phyloP scores from a whole-genome alignment of 208 protist genomes.

The Novymonas esmeraldas region DNA sequence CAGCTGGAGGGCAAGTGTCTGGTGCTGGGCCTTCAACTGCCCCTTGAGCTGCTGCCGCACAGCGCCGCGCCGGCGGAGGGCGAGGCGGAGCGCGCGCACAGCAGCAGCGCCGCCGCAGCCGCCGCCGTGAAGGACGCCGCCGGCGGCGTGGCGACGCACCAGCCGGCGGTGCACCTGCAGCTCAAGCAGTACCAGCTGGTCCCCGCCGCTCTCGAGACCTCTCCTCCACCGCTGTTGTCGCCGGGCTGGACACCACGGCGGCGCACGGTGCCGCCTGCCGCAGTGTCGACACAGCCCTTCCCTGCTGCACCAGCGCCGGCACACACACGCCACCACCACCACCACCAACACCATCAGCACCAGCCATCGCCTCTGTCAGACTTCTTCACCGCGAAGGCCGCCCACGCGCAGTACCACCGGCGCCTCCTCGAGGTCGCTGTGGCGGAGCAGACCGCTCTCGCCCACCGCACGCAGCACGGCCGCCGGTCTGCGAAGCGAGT shows the following conservation, averaged over 20 bases:
- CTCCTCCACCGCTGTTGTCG: not conserved
- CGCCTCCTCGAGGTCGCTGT: slow-evolving; percentile 29
- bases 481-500: slow-evolving; percentile 25
- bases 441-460: slow-evolving; percentile 33
- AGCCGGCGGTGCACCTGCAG: slow-evolving; percentile 24
- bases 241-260: too few species aligned
- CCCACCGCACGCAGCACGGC: slow-evolving; percentile 7
- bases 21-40: slow-evolving; percentile 25
- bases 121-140: not conserved
- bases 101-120: not conserved
- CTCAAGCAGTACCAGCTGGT: slow-evolving; percentile 18
- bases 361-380: not conserved
- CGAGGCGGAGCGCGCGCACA: not conserved
- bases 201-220: not conserved
- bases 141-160: not conserved
- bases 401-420: slow-evolving; percentile 18
- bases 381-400: slow-evolving; percentile 23
- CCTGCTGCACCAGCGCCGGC: not conserved
- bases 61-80: not conserved
- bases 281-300: not conserved
- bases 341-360: too few species aligned
- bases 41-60: slow-evolving; percentile 19
- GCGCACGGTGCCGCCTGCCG: not conserved
- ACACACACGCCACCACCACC: too few species aligned
- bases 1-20: slow-evolving; percentile 24